Conservation (phyloP, 1,284 basidiomycete genomes). For the Prillingera fragicola region DNA sequence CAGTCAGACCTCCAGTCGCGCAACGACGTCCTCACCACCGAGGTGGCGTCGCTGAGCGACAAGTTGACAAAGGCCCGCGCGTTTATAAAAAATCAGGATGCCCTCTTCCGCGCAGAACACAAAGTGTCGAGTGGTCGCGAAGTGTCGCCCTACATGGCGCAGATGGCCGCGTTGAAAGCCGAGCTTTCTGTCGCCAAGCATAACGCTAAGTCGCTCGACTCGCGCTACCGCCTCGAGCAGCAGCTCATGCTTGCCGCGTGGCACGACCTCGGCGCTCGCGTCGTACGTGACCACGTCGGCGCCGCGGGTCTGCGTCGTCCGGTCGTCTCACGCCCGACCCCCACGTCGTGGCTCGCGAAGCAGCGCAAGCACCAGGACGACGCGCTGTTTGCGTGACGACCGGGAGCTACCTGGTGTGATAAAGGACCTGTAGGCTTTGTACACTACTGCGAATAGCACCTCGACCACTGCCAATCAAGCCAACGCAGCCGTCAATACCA, state of each 20-base stretch:
- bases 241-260: constrained; percentile 70
- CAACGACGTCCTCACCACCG: constrained; percentile 63
- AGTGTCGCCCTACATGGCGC: constrained; percentile 55
- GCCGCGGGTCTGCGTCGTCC: constrained; percentile 24
- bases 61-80: constrained; percentile 77
- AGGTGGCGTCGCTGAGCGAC: constrained; percentile 65
- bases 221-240: constrained; percentile 66
- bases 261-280: constrained; percentile 63
- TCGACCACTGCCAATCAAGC: no score
- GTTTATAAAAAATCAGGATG: constrained; percentile 91
- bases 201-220: constrained; percentile 5
- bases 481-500: no score
- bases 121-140: constrained; percentile 10
- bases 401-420: no score
- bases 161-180: constrained; percentile 65
- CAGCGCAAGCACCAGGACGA: constrained; percentile 53
- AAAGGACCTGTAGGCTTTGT: no score
- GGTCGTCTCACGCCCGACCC: constrained; percentile 48
- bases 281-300: constrained; percentile 52
- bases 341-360: constrained; percentile 58
- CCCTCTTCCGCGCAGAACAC: constrained; percentile 52
- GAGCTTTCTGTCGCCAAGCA: constrained; percentile 59
- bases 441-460: no score
- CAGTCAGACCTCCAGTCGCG: constrained; percentile 72
- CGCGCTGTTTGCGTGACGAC: constrained; percentile 23